Evolutionary conservation across 1,139 yeast species (phyloP), one percentile per base, ranked within the genome.

Genomic region (Barnettozyma hawaiiensis): DNA sequence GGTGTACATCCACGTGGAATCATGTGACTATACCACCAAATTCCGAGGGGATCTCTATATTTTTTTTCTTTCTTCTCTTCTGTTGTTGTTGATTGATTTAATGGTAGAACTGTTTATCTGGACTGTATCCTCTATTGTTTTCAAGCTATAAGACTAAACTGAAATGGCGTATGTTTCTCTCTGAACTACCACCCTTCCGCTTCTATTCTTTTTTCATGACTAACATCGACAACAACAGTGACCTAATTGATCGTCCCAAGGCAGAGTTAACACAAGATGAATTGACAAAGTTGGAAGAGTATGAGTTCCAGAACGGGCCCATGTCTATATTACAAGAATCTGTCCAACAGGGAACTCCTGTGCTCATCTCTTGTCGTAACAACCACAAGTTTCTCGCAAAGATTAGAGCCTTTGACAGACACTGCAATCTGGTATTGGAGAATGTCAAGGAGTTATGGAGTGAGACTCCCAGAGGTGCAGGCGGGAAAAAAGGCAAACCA

Each of bases 351-450:
- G 81, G 78, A 46, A 73, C 83, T 2, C 89, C 90, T 22, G 86
- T 94, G 5, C 77, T 92, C 45, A 85, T 92, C 53, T 86, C 96
- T 22, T 78, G 96, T 50, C 76, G 99, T 57, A 92, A 92, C 62
- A 90, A 90, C 63, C 96, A 89, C 59, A 92, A 92, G 63, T 71
- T 92, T 37, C 75, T 92, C 23, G 97, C 92, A 2, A 78, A 85
- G 52, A 94, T 92, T 40, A 85, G 85, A 59, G 97, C 97, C 0
- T 94, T 89, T 61, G 99, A 92, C 61, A 80, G 97, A 58, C 99
- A 92, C 63, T 84, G 96, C 49, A 92, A 92, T 62, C 78, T 92
- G 84, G 82, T 92, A 8, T 67, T 92, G 52, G 97, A 87, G 57
- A 87, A 89, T 56, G 97, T 92, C 34, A 87, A 85, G 60, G 98